Percentiles rank a stretch among this genome's conserved stretches.
Evolutionary conservation across 352 stramenopile genomes (phyloP).

Genomic region (Blastocystis sp.): DNA sequence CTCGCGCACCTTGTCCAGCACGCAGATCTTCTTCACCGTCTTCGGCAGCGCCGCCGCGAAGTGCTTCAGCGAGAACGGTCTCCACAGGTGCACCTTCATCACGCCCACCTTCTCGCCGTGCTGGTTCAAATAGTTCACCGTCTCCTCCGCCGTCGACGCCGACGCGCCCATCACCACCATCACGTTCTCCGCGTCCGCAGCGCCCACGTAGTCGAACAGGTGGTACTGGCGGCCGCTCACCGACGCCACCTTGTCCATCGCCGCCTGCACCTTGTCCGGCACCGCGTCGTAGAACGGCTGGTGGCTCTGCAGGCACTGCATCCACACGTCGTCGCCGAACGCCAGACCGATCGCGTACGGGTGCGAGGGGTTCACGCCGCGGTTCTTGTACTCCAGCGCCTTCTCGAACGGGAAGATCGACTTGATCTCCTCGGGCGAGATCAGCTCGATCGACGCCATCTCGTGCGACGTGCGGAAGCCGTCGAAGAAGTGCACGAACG

Average conservation of each 20-base stretch:
- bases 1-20: constrained; percentile 77
- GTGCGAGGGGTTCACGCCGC: constrained; percentile 10
- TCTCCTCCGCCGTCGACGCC: constrained; percentile 74
- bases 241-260: constrained; percentile 79
- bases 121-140: constrained; percentile 78
- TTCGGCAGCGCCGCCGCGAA: constrained; percentile 76
- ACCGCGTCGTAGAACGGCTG: constrained; percentile 68
- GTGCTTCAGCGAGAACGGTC: constrained; percentile 78
- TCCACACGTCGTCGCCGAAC: not conserved
- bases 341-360: not conserved
- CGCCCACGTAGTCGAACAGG: constrained; percentile 79
- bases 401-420: constrained; percentile 72
- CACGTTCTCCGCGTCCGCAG: constrained; percentile 76
- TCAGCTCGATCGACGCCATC: constrained; percentile 75
- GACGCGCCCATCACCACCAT: constrained; percentile 77
- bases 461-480: constrained; percentile 76
- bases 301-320: constrained; percentile 21
- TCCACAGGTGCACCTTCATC: constrained; percentile 76
- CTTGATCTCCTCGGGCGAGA: constrained; percentile 73
- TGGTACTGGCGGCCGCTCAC: constrained; percentile 79
- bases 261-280: constrained; percentile 77
- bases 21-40: constrained; percentile 75
- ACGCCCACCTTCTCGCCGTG: constrained; percentile 77
- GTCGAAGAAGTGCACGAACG: constrained; percentile 80
- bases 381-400: constrained; percentile 69